phyloP scores from a whole-genome alignment of 2,329 filamentous ascomycete species.

The Clonostachys chloroleuca region DNA sequence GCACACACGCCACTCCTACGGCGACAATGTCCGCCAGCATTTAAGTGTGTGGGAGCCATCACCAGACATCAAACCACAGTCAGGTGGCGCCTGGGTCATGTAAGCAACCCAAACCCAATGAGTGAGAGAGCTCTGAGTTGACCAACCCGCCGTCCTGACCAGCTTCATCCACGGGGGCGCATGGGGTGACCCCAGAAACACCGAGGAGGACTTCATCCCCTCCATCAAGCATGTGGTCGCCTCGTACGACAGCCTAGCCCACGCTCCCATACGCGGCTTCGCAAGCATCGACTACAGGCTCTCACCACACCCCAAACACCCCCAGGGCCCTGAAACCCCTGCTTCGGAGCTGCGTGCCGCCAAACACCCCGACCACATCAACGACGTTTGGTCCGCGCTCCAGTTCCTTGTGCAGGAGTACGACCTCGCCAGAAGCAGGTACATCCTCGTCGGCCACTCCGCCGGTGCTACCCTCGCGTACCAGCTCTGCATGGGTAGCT shows the following conservation, averaged over 20 bases:
- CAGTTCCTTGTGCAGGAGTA: conserved; percentile 39
- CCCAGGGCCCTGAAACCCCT: conserved; percentile 23
- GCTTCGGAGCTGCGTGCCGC: conserved; percentile 32
- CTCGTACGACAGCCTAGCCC: conserved; percentile 11
- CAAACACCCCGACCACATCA: conserved; percentile 54
- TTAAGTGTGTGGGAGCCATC: conserved; percentile 33
- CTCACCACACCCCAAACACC: conserved; percentile 42
- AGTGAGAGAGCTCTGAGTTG: neutral
- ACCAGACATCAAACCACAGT: conserved; percentile 1
- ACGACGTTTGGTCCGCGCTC: conserved; percentile 50
- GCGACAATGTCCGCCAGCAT: conserved; percentile 35
- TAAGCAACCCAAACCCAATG: conserved; percentile 11
- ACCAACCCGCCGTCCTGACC: neutral
- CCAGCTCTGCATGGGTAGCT: conserved; percentile 49
- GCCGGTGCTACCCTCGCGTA: conserved; percentile 60
- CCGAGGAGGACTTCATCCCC: conserved; percentile 37
- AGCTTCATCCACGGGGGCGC: conserved; percentile 59
- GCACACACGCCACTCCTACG: conserved; percentile 27
- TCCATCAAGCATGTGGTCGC: conserved; percentile 35
- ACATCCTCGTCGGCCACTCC: conserved; percentile 58
- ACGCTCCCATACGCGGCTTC: conserved; percentile 49
- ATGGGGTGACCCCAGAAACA: conserved; percentile 55
- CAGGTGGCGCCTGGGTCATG: conserved; percentile 27
- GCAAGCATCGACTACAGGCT: conserved; percentile 62
- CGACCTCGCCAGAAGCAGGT: conserved; percentile 35